Conservation (phyloP, 2,329 filamentous ascomycete species). For the Colletotrichum neosansevieriae region DNA sequence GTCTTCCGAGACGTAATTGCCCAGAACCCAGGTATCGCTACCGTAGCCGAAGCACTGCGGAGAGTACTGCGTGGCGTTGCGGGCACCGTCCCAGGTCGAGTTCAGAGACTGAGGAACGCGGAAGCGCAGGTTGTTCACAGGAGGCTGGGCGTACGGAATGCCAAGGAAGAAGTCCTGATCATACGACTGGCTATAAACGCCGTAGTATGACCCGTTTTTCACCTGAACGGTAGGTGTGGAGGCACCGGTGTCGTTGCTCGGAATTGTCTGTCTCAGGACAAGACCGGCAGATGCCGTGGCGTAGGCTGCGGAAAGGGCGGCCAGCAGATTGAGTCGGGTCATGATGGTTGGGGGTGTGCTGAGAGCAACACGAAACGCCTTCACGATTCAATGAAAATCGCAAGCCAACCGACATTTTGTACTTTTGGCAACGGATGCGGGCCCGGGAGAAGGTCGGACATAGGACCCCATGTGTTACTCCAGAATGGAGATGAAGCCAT, state of each 20-base stretch:
- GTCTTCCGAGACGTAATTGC: slow-evolving; percentile 47
- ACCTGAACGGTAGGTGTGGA: slow-evolving; percentile 32
- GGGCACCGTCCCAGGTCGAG: slow-evolving; percentile 54
- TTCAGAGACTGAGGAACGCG: slow-evolving; percentile 62
- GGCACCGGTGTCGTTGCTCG: slow-evolving; percentile 13
- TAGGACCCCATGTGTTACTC: slow-evolving; percentile 1
- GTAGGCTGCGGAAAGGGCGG: slow-evolving; percentile 29
- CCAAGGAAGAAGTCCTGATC: slow-evolving; percentile 65
- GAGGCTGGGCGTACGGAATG: slow-evolving; percentile 67
- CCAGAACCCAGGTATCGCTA: slow-evolving; percentile 46
- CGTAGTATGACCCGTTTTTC: slow-evolving; percentile 52
- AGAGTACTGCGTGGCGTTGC: slow-evolving; percentile 60
- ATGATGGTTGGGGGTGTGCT: slow-evolving; percentile 7
- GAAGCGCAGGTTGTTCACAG: slow-evolving; percentile 66
- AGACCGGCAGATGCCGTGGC: slow-evolving; percentile 27
- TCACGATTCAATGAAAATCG: background rate
- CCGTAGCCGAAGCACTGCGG: slow-evolving; percentile 65
- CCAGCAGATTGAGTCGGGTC: slow-evolving; percentile 30
- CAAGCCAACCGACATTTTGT: slow-evolving; percentile 18
- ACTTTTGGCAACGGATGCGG: slow-evolving; percentile 17
- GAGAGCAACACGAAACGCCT: background rate
- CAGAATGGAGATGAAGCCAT: slow-evolving; percentile 34
- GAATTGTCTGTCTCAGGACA: slow-evolving; percentile 28
- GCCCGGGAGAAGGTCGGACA: slow-evolving; percentile 25
- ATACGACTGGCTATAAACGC: slow-evolving; percentile 53